These are phyloP conservation scores for Kazachstania sp. DNA, from an alignment of 1,139 yeast species.

Conservation along the genomic window DNA sequence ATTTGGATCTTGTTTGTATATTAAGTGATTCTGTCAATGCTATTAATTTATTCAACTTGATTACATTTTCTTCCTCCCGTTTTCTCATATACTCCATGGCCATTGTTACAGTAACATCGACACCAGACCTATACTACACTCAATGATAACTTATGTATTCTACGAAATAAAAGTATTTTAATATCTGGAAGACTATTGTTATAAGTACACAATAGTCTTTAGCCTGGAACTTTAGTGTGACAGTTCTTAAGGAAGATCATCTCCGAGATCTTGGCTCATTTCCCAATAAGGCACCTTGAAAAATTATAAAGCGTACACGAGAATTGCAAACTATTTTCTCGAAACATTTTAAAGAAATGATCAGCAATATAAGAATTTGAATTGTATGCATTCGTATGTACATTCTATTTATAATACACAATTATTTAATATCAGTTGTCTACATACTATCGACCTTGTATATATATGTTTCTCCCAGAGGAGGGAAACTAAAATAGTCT, in stretches of 20 bases:
- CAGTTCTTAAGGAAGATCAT: not conserved
- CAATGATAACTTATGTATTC: too few relatives aligned
- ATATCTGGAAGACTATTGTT: too few relatives aligned
- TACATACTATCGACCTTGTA: not conserved
- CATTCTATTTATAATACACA: too few relatives aligned
- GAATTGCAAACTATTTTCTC: too few relatives aligned
- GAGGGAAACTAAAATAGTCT: not conserved
- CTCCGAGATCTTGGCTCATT: not conserved
- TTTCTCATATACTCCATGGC: not conserved
- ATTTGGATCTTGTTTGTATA: not conserved
- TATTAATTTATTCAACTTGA: not conserved
- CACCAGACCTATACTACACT: not conserved
- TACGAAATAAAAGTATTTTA: too few relatives aligned
- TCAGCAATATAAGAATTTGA: too few relatives aligned
- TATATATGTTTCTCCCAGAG: too few relatives aligned
- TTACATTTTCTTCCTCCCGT: conserved; percentile 2
- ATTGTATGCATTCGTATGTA: too few relatives aligned
- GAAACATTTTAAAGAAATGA: not conserved
- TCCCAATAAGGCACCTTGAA: too few relatives aligned
- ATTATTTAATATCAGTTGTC: not conserved
- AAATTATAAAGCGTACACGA: too few relatives aligned
- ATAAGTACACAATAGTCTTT: too few relatives aligned
- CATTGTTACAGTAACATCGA: not conserved
- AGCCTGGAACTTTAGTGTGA: too few relatives aligned
- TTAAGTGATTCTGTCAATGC: not conserved